Evolutionary conservation across 352 stramenopile genomes (phyloP).

Genomic region (Phytophthora crassamura): DNA sequence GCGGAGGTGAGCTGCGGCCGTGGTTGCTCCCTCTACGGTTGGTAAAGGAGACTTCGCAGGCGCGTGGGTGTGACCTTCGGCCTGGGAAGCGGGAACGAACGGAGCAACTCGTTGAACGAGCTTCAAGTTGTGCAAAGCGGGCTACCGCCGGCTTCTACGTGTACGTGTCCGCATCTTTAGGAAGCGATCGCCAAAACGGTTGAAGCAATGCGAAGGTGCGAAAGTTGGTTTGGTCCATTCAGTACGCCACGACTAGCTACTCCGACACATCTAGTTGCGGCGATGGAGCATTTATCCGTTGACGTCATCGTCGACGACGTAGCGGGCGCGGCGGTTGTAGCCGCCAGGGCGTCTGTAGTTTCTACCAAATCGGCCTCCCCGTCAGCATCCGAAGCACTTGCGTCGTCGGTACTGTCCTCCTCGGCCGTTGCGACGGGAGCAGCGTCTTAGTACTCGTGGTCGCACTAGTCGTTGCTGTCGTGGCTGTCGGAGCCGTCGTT

Average conservation of each 20-base stretch:
- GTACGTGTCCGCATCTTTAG: background rate
- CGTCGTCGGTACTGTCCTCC: background rate
- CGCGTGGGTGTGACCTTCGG: constrained; percentile 8
- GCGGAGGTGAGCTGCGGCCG: constrained; percentile 3
- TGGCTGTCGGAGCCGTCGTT: constrained; percentile 1
- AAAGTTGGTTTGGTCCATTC: background rate
- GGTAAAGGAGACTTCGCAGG: constrained; percentile 15
- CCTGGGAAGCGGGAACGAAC: constrained; percentile 26
- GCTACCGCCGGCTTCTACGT: constrained; percentile 11
- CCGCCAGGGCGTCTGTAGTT: constrained; percentile 6
- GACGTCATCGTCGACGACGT: constrained; percentile 10
- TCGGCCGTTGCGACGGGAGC: constrained; percentile 4
- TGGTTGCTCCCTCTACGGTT: constrained; percentile 10
- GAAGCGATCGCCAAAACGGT: background rate
- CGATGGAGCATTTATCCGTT: constrained; percentile 38
- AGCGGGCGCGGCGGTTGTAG: constrained; percentile 1
- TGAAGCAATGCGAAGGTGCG: background rate
- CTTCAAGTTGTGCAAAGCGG: too few relatives aligned
- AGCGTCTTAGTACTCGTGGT: background rate
- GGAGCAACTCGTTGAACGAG: constrained; percentile 5
- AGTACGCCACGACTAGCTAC: background rate
- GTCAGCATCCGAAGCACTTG: constrained; percentile 15
- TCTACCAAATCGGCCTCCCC: constrained; percentile 5
- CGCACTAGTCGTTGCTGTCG: constrained; percentile 6
- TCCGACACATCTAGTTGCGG: constrained; percentile 14